Conservation (phyloP, 352 stramenopile genomes). For the Lagenidium giganteum region DNA sequence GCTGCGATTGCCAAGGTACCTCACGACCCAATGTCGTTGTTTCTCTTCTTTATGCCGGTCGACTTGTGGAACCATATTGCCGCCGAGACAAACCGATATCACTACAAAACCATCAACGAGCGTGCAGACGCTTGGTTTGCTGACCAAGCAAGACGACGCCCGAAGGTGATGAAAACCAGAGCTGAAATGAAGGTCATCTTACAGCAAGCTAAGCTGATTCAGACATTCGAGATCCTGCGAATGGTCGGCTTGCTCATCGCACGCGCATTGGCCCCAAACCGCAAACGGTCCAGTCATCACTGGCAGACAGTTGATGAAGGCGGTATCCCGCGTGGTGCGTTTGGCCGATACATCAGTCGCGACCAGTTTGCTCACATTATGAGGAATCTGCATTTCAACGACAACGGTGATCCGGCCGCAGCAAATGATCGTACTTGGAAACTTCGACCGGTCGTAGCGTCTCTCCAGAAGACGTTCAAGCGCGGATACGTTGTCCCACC, state of each 20-base stretch:
- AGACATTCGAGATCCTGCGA: too few species aligned
- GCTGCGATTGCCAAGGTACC: too few species aligned
- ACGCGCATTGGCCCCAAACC: constrained; percentile 6
- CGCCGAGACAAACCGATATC: constrained; percentile 9
- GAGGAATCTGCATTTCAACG: constrained; percentile 5
- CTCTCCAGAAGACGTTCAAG: constrained; percentile 1
- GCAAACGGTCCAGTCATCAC: constrained; percentile 8
- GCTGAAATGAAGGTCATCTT: too few species aligned
- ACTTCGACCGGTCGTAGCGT: neutral
- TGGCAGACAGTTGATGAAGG: constrained; percentile 10
- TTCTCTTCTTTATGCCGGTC: constrained; percentile 15
- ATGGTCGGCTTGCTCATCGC: constrained; percentile 2
- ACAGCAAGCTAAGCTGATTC: too few species aligned
- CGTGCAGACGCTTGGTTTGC: too few species aligned
- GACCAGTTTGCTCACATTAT: constrained; percentile 1
- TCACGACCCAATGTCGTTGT: constrained; percentile 4
- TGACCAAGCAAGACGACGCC: too few species aligned
- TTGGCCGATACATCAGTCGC: neutral
- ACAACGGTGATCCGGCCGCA: constrained; percentile 4
- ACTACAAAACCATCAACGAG: constrained; percentile 5
- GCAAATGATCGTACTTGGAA: constrained; percentile 4
- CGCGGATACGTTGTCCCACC: neutral
- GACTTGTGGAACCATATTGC: constrained; percentile 16
- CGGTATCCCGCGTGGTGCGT: constrained; percentile 3
- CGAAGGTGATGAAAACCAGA: neutral